phyloP scores from a whole-genome alignment of 2,329 filamentous ascomycete genomes.

The Bipolaris oryzae region DNA sequence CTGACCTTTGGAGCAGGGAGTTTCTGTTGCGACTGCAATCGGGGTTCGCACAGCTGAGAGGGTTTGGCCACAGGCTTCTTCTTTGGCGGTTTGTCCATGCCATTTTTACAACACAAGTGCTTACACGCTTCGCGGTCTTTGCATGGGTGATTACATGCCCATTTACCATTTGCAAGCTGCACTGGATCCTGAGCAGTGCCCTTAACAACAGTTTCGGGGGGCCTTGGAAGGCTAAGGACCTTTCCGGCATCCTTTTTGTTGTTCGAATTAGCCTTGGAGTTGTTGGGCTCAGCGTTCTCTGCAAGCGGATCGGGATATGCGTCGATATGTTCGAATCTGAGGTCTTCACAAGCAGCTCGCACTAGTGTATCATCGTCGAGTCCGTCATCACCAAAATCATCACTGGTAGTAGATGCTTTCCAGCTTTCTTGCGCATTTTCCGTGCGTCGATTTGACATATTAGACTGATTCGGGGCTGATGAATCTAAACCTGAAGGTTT shows the following conservation, averaged over 20 bases:
- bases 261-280: constrained; percentile 23
- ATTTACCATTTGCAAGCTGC: constrained; percentile 71
- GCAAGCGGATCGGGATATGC: constrained; percentile 50
- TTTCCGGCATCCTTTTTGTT: constrained; percentile 11
- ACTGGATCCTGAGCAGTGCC: constrained; percentile 48
- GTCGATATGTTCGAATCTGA: constrained; percentile 60
- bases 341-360: constrained; percentile 46
- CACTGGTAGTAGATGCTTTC: constrained; percentile 33
- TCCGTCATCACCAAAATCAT: constrained; percentile 61
- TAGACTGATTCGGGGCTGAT: constrained; percentile 25
- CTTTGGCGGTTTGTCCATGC: constrained; percentile 67
- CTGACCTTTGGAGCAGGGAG: constrained; percentile 10
- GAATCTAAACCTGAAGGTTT: constrained; percentile 24
- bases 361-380: constrained; percentile 62
- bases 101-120: constrained; percentile 75
- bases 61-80: constrained; percentile 43
- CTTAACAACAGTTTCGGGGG: constrained; percentile 9
- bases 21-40: constrained; percentile 5
- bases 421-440: constrained; percentile 19
- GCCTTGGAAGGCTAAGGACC: neutral
- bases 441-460: constrained; percentile 40
- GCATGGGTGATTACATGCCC: constrained; percentile 75
- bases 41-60: constrained; percentile 11
- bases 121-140: constrained; percentile 68
- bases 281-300: constrained; percentile 26